Base-by-base conservation (phyloP, 768 basidiomycete genomes). In the Pisolithus tinctorius region DNA sequence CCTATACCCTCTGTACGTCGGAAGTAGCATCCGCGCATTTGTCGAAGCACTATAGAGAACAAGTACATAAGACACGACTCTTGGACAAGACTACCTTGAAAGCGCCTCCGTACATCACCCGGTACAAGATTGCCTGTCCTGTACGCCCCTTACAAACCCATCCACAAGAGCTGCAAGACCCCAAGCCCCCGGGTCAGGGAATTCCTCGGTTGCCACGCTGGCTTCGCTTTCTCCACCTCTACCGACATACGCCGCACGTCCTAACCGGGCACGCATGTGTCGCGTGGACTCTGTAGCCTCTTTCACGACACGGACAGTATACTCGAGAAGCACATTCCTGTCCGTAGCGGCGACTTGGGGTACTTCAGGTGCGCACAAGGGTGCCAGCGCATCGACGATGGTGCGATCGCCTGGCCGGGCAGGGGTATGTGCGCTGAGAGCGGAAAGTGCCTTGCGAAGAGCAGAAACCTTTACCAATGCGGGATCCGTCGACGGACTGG, bases 161-260 rank as follows among this genome's bases (percentile, higher is more conserved):
- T 75, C 64, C 37, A 74, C 50, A 44, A 77, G 56, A 29, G 68
- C 66, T 16, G 65, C 63, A 27, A 83, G 67, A 31, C 79, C 79
- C 74, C 76, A 79, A 6, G 80, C 79, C 23, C 79, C 80, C 20
- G 80, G 81, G 63, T 82, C 81, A 9, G 79, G 72, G 6, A 69
- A 75, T 16, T 75, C n/a, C 58, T 47, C 36, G 17, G 55, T 59
- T 58, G 47, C 16, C 5, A 47, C 61, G 37, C 60, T 60, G 20
- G 55, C 55, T 7, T 62, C 26, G 23, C 14, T 30, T 8, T 23
- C 23, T 23, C 40, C 17, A 41, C 14, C 46, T 49, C 64, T 60
- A 26, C 63, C 66, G 29, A 78, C 71, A 68, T 82, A 82, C 5
- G 71, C 73, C 4, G 78, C 79, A 42, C 80, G 58, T 6, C 79